A percentile compares a stretch with the other conserved stretches of the same genome.
phyloP scores from a whole-genome alignment of 805 yeast species.

The Jamesozyma lodderae region DNA sequence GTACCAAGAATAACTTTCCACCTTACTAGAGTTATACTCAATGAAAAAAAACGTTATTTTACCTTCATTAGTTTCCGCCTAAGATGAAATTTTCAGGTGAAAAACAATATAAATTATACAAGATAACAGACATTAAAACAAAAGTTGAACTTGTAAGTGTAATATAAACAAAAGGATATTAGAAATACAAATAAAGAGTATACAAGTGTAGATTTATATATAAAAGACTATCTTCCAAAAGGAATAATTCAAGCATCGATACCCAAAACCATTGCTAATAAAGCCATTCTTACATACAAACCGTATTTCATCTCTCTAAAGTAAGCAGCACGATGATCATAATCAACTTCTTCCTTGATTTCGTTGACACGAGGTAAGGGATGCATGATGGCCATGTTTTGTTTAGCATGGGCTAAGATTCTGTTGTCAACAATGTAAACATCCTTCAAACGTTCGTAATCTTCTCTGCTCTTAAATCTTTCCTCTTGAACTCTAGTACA shows the following conservation, averaged over 20 bases:
- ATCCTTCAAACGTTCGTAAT: slow-evolving; percentile 84
- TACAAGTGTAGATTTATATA: too few relatives aligned
- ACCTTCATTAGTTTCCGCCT: too few relatives aligned
- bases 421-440: slow-evolving; percentile 87
- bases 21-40: too few relatives aligned
- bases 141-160: too few relatives aligned
- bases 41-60: too few relatives aligned
- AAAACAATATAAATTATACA: too few relatives aligned
- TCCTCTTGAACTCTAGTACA: slow-evolving; percentile 98
- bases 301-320: slow-evolving; percentile 99
- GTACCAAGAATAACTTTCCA: too few relatives aligned
- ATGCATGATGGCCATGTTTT: slow-evolving; percentile 98
- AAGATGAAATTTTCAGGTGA: too few relatives aligned
- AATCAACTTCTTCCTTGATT: slow-evolving; percentile 96
- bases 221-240: background rate
- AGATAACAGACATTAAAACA: too few relatives aligned
- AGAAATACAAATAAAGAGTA: too few relatives aligned
- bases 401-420: slow-evolving; percentile 85
- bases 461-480: slow-evolving; percentile 67
- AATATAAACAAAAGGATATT: too few relatives aligned
- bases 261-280: slow-evolving; percentile 96
- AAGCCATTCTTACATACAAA: slow-evolving; percentile 95
- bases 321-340: slow-evolving; percentile 98
- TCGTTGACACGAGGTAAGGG: slow-evolving; percentile 97
- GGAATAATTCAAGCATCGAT: slow-evolving; percentile 66